phyloP scores from a whole-genome alignment of 106 monocot species.

The Vanilla planifolia region DNA sequence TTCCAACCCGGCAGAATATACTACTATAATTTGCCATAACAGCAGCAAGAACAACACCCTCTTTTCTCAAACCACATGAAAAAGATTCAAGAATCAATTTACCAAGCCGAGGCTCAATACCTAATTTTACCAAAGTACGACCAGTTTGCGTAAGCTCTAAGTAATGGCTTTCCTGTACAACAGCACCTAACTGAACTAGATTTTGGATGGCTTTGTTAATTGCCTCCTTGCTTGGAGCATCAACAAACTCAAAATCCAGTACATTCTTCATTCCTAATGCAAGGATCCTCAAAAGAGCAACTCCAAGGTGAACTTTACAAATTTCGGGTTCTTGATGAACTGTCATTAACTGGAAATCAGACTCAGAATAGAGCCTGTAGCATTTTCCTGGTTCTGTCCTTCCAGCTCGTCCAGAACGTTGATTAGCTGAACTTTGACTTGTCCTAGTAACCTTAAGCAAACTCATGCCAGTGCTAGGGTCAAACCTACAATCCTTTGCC shows the following conservation, averaged over 20 bases:
- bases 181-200: constrained; percentile 50
- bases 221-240: constrained; percentile 54
- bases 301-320: constrained; percentile 78
- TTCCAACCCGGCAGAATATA: constrained; percentile 91
- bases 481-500: constrained; percentile 87
- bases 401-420: constrained; percentile 85
- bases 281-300: constrained; percentile 74
- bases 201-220: constrained; percentile 64
- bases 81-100: constrained; percentile 76
- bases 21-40: constrained; percentile 83
- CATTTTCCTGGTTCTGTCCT: constrained; percentile 70
- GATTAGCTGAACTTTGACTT: constrained; percentile 91
- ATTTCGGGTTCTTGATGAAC: constrained; percentile 81
- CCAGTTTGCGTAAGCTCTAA: constrained; percentile 59
- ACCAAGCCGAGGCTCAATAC: constrained; percentile 78
- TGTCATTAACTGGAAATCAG: constrained; percentile 52
- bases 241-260: constrained; percentile 83
- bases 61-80: constrained; percentile 42
- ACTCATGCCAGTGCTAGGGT: constrained; percentile 77
- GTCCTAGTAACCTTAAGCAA: constrained; percentile 65
- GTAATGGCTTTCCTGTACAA: constrained; percentile 18
- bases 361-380: constrained; percentile 70
- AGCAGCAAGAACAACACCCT: constrained; percentile 82
- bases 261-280: constrained; percentile 47
- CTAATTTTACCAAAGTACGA: constrained; percentile 55